Base-by-base conservation (phyloP, 331 rosid genomes). In the Spiraea crenata region DNA sequence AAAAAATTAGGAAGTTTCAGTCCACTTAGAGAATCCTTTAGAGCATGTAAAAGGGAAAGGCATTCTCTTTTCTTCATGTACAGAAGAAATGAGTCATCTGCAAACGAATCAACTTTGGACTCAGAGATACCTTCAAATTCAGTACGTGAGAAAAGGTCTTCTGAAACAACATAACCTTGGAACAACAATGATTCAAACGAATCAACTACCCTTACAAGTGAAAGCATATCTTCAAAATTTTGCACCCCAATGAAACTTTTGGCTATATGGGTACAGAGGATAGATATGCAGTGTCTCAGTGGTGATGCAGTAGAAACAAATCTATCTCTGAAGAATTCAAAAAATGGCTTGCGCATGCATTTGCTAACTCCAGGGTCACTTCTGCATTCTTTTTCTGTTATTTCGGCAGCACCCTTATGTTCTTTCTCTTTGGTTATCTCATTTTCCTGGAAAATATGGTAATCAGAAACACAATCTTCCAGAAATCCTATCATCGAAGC, bases 391-490 rank as follows among this genome's bases (percentile, higher is more conserved):
- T 57, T 38, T 48, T 14, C 52, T 5, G 10, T 15, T 60, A 3
- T 15, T 68, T 62, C 79, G 4, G 55, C 1, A 44, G n/a, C 78
- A 58, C 20, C 72, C 14, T 5, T 56, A 6, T 63, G 41, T 42
- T 80, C 85, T 31, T 59, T 69, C 65, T 81, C 76, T 72, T 45
- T 76, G 31, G 17, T 76, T 64, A 63, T 44, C 70, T 82, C 74
- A 52, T 89, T 86, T 41, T 84, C 84, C 65, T 82, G 19, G 78
- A 63, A 84, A 57, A 82, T 72, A 11, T 76, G 78, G 74, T 89
- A 89, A 17, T 72, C 63, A 25, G 89, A 80, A 83, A 79, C 86
- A 68, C 89, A 88, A 44, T 83, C 80, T 63, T 83, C 91, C 69
- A 89, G 85, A 75, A 91, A 67, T 65, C 64, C 69, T 57, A 71